Conservation (phyloP, 2,329 filamentous ascomycete genomes). For the Sphaerulina populicola region DNA sequence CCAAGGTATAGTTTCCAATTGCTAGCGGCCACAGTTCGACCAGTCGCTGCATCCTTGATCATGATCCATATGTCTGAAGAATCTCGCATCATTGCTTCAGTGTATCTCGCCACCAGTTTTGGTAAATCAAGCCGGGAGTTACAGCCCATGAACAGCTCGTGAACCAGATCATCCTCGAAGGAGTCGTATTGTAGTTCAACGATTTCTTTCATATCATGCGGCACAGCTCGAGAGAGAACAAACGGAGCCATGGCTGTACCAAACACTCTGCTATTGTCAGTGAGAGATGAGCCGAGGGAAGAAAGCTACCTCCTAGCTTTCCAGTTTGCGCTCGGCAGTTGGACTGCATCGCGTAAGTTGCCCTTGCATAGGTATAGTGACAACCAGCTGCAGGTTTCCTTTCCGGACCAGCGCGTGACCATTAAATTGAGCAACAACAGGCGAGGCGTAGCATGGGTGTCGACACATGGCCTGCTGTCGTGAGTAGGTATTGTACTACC, state of each 20-base stretch:
- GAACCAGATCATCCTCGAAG: constrained; percentile 2
- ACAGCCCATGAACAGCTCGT: constrained; percentile 23
- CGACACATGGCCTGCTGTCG: neutral
- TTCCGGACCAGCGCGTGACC: neutral
- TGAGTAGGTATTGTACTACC: neutral
- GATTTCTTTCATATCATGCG: constrained; percentile 8
- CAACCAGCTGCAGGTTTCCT: neutral
- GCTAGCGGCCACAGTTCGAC: constrained; percentile 27
- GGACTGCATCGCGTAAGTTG: neutral
- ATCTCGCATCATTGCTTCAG: constrained; percentile 18
- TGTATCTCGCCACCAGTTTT: constrained; percentile 9
- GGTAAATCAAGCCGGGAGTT: constrained; percentile 11
- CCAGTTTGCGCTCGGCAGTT: neutral
- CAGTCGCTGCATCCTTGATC: constrained; percentile 23
- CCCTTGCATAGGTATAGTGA: neutral
- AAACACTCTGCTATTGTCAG: neutral
- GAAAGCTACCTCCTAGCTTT: too few species aligned
- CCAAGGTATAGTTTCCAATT: constrained; percentile 28
- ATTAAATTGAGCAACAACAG: neutral
- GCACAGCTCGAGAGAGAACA: constrained; percentile 10
- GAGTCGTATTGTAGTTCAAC: constrained; percentile 1
- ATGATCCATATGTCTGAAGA: constrained; percentile 28
- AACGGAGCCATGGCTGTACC: constrained; percentile 1
- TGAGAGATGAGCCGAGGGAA: neutral
- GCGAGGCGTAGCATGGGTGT: neutral